Conservation (phyloP, 768 basidiomycete species). For the Suillus subluteus region DNA sequence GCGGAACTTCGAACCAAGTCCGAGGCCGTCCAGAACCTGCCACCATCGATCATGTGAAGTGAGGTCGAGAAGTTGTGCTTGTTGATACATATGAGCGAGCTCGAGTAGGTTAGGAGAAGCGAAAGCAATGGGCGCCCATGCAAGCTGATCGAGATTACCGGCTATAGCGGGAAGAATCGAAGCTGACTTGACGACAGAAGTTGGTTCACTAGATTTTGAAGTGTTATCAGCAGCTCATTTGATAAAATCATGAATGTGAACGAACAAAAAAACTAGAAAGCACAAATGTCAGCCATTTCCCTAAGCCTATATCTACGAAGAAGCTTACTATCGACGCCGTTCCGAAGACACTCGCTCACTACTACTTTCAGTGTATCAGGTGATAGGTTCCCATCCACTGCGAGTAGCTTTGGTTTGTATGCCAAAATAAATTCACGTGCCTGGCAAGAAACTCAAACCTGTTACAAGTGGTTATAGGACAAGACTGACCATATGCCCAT, state of each 20-base stretch:
- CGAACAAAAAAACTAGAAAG: conserved; percentile 75
- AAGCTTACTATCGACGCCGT: conserved; percentile 57
- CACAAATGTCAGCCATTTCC: conserved; percentile 7
- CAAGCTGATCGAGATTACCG: conserved; percentile 36
- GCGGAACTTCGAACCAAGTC: conserved; percentile 69
- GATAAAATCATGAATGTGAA: conserved; percentile 9
- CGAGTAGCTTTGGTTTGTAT: conserved; percentile 60
- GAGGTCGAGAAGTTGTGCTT: conserved; percentile 51
- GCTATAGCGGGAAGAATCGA: conserved; percentile 68
- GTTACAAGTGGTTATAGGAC: too few species aligned
- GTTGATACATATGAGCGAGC: conserved; percentile 60
- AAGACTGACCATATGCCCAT: conserved; percentile 44
- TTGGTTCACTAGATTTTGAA: conserved; percentile 77
- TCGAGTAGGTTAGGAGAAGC: conserved; percentile 88
- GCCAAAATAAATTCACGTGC: conserved; percentile 16
- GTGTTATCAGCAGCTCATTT: neutral
- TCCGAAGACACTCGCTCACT: conserved; percentile 51
- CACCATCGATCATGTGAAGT: conserved; percentile 66
- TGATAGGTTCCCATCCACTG: conserved; percentile 77
- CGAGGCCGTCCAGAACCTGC: conserved; percentile 62
- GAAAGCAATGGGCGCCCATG: conserved; percentile 60
- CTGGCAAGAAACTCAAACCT: neutral
- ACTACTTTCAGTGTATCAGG: conserved; percentile 53
- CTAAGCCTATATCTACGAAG: neutral
- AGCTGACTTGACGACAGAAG: conserved; percentile 81